These are phyloP conservation scores for Casaregolazyma lundiana DNA, from an alignment of 1,139 yeast species.

Conservation along the genomic window DNA sequence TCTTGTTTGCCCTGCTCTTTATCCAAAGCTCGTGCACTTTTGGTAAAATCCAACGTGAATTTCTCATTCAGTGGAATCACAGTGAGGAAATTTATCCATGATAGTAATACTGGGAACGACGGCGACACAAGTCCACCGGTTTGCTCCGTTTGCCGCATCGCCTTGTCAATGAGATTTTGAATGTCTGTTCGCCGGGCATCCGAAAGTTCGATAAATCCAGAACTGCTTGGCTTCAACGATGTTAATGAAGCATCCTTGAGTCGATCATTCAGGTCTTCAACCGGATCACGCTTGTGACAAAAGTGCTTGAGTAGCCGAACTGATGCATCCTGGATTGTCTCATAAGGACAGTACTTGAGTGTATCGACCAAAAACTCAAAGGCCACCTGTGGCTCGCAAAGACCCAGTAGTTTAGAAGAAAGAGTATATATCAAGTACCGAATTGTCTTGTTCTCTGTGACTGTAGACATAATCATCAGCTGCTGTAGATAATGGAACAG, in stretches of 20 bases:
- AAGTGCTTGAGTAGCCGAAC: conserved; percentile 62
- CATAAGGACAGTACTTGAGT: conserved; percentile 63
- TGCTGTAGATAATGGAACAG: conserved; percentile 44
- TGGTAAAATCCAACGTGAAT: conserved; percentile 16
- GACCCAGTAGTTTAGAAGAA: conserved; percentile 39
- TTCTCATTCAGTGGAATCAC: conserved; percentile 35
- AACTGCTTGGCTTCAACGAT: conserved; percentile 29
- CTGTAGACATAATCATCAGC: conserved; percentile 38
- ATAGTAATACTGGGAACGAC: conserved; percentile 43
- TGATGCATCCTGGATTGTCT: conserved; percentile 52
- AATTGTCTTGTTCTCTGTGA: conserved; percentile 26
- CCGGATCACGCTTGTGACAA: conserved; percentile 3
- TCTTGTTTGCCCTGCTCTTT: conserved; percentile 1
- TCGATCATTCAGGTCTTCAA: conserved; percentile 8
- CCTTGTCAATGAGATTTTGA: conserved; percentile 37
- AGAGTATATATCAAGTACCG: conserved; percentile 30
- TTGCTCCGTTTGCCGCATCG: conserved; percentile 30
- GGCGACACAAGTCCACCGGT: conserved; percentile 21
- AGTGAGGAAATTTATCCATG: conserved; percentile 52
- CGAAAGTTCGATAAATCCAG: conserved; percentile 34
- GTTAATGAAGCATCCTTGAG: conserved; percentile 7
- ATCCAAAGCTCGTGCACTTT: conserved; percentile 4
- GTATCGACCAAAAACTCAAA: conserved; percentile 64
- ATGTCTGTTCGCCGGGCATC: conserved; percentile 40
- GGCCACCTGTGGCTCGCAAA: conserved; percentile 51